Evolutionary conservation across 2,329 filamentous ascomycete genomes (phyloP).

Genomic region (Rutstroemia sp.): DNA sequence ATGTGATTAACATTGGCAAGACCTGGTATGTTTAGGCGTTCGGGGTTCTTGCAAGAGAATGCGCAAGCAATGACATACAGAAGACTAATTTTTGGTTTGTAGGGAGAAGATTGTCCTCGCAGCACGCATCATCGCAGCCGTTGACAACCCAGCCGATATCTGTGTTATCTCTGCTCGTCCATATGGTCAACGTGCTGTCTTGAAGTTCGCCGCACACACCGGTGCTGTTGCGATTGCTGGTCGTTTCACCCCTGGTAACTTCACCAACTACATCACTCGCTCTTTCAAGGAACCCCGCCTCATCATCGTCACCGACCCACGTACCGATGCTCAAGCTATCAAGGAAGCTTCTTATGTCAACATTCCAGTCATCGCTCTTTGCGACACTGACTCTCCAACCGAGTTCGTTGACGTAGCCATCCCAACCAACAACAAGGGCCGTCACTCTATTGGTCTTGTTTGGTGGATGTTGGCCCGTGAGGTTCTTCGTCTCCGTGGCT

Average conservation of each 20-base stretch:
- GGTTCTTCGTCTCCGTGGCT: slow-evolving; percentile 97
- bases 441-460: slow-evolving; percentile 94
- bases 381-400: slow-evolving; percentile 98
- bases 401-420: slow-evolving; percentile 99
- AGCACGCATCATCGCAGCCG: slow-evolving; percentile 95
- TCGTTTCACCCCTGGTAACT: slow-evolving; percentile 99
- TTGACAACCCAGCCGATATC: slow-evolving; percentile 99
- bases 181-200: slow-evolving; percentile 98
- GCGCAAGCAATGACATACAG: slow-evolving; percentile 93
- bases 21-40: slow-evolving; percentile 66
- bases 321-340: slow-evolving; percentile 99
- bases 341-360: slow-evolving; percentile 99
- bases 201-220: slow-evolving; percentile 99
- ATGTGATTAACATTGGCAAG: slow-evolving; percentile 99
- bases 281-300: slow-evolving; percentile 99
- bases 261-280: slow-evolving; percentile 99
- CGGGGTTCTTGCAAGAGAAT: background rate
- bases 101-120: slow-evolving; percentile 99
- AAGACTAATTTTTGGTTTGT: slow-evolving; percentile 71
- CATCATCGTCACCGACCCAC: slow-evolving; percentile 98
- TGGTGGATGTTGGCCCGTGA: slow-evolving; percentile 99
- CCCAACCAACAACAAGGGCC: slow-evolving; percentile 99
- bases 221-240: slow-evolving; percentile 96
- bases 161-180: slow-evolving; percentile 99
- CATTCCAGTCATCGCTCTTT: slow-evolving; percentile 98